phyloP scores from a whole-genome alignment of 306 rosid genomes.

The Geum urbanum region DNA sequence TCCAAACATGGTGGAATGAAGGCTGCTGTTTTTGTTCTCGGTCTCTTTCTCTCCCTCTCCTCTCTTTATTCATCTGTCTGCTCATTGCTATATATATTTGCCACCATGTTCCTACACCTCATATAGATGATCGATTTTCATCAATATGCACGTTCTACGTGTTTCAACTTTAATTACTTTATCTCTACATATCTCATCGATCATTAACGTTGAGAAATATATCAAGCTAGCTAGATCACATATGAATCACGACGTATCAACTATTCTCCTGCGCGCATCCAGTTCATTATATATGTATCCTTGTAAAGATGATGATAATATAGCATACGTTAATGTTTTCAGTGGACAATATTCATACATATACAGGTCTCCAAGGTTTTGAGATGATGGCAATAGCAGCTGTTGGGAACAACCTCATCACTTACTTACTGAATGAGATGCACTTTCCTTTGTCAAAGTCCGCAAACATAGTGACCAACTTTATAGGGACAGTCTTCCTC shows the following conservation, averaged over 20 bases:
- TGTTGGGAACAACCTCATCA: constrained; percentile 60
- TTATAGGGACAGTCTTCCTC: constrained; percentile 56
- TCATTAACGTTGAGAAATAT: no score
- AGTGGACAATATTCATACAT: constrained; percentile 1
- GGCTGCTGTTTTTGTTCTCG: constrained; percentile 61
- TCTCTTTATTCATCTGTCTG: not conserved
- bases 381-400: constrained; percentile 74
- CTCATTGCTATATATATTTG: not conserved
- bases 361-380: constrained; percentile 59
- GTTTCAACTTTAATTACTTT: no score
- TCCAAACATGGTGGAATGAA: constrained; percentile 59
- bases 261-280: no score
- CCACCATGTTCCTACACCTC: not conserved
- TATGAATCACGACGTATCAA: no score
- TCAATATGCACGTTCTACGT: not conserved
- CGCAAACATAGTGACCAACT: constrained; percentile 58
- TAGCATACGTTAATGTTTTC: not conserved
- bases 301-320: no score
- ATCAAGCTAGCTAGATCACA: no score
- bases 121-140: no score
- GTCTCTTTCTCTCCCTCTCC: constrained; percentile 30
- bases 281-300: not conserved
- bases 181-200: no score
- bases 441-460: constrained; percentile 58
- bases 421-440: constrained; percentile 55